Evolutionary conservation across 192 early-diverging fungal genomes (phyloP).

Genomic region (Coemansia sp.): DNA sequence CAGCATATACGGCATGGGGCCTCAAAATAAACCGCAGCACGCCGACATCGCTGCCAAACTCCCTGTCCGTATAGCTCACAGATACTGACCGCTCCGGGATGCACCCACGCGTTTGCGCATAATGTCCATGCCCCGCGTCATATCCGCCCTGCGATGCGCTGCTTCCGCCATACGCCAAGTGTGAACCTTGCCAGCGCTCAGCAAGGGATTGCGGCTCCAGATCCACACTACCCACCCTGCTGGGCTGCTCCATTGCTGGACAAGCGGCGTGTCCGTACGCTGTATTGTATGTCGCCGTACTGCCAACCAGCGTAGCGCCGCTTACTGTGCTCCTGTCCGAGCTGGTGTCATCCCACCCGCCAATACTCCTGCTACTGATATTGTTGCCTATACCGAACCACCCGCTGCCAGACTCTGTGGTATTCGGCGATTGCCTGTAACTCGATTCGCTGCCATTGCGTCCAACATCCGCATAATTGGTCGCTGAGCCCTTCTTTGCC

Average conservation of each 20-base stretch:
- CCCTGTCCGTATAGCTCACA: background rate
- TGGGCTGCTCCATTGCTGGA: background rate
- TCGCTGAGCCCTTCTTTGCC: background rate
- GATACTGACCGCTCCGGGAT: constrained; percentile 3
- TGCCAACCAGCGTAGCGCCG: constrained; percentile 28
- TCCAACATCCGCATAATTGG: background rate
- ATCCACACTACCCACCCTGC: background rate
- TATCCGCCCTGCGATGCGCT: background rate
- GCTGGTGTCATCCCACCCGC: constrained; percentile 12
- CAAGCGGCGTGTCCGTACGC: background rate
- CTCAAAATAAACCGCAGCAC: constrained; percentile 24
- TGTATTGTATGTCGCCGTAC: constrained; percentile 3
- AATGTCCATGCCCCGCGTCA: background rate
- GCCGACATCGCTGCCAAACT: background rate
- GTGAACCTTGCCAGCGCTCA: background rate
- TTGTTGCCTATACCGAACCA: background rate
- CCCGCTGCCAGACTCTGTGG: background rate
- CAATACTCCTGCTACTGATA: constrained; percentile 14
- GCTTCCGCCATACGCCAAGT: background rate
- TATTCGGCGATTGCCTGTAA: background rate
- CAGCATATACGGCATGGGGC: constrained; percentile 21
- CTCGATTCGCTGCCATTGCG: background rate
- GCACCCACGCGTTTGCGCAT: background rate
- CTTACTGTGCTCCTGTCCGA: constrained; percentile 21
- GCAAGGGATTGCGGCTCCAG: background rate